phyloP scores from a whole-genome alignment of 2,329 filamentous ascomycete species.

The Mariannaea sp. region DNA sequence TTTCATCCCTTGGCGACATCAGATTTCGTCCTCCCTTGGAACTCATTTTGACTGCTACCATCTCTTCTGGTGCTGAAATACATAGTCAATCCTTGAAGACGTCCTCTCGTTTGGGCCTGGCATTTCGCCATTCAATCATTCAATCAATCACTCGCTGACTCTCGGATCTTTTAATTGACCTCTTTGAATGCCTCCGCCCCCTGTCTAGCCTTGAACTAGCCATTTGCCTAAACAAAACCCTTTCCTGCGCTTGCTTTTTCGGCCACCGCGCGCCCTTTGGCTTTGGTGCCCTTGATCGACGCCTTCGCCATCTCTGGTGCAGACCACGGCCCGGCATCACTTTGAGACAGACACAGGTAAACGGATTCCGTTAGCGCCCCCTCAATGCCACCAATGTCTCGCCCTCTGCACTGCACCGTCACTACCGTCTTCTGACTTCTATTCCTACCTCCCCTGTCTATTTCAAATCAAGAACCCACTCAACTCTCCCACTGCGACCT shows the following conservation, averaged over 20 bases:
- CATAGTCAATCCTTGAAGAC: background rate
- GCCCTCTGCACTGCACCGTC: slow-evolving; percentile 32
- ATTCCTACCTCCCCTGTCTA: slow-evolving; percentile 25
- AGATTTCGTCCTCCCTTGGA: background rate
- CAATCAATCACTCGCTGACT: background rate
- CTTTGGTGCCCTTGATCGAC: slow-evolving; percentile 13
- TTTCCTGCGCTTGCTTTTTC: slow-evolving; percentile 8
- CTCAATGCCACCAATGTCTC: slow-evolving; percentile 37
- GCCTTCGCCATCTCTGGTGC: slow-evolving; percentile 18
- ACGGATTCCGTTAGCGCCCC: slow-evolving; percentile 38
- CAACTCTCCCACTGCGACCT: background rate
- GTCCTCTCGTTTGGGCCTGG: too few relatives aligned
- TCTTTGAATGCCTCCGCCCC: background rate
- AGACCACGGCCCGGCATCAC: slow-evolving; percentile 18
- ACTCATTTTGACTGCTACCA: background rate
- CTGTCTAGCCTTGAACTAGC: background rate
- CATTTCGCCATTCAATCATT: background rate
- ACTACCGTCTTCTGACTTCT: slow-evolving; percentile 29
- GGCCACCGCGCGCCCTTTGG: slow-evolving; percentile 5
- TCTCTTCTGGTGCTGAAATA: background rate
- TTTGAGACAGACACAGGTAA: slow-evolving; percentile 25
- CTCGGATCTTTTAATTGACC: background rate
- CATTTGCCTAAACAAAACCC: background rate
- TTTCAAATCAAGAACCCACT: slow-evolving; percentile 12
- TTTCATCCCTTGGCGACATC: background rate